A percentile compares a stretch with the other conserved stretches of the same genome.
phyloP scores from a whole-genome alignment of 257 asterid genomes.

The Plantago major region DNA sequence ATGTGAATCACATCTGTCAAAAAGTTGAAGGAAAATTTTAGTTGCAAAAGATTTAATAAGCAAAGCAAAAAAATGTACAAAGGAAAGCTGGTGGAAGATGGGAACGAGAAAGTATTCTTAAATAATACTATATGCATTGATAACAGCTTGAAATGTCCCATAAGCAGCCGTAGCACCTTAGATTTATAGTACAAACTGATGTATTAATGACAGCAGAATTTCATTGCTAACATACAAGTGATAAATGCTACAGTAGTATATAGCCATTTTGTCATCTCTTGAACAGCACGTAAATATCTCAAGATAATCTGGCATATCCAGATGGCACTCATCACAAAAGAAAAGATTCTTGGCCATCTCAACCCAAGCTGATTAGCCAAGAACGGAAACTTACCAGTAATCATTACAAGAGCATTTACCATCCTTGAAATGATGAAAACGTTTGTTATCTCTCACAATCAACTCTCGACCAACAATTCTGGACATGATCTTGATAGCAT shows the following conservation, averaged over 20 bases:
- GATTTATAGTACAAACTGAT: constrained; percentile 8
- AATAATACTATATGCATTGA: constrained; percentile 21
- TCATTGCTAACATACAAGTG: constrained; percentile 14
- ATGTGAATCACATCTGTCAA: too few relatives aligned
- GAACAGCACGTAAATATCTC: neutral
- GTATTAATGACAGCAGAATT: constrained; percentile 12
- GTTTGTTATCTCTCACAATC: constrained; percentile 82
- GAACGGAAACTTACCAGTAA: constrained; percentile 58
- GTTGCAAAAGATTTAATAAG: too few relatives aligned
- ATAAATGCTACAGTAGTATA: constrained; percentile 7
- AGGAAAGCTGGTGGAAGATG: too few relatives aligned
- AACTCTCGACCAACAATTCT: constrained; percentile 94
- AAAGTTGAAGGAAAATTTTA: too few relatives aligned
- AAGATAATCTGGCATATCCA: constrained; percentile 2
- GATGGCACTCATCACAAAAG: constrained; percentile 9
- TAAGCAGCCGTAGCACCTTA: constrained; percentile 22
- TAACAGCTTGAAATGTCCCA: constrained; percentile 12
- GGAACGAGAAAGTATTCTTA: neutral
- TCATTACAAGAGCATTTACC: constrained; percentile 94
- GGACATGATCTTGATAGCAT: constrained; percentile 93
- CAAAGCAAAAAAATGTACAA: too few relatives aligned
- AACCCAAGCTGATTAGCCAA: constrained; percentile 3
- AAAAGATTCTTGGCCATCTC: constrained; percentile 10
- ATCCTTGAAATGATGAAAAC: constrained; percentile 92
- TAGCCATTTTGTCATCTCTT: constrained; percentile 12